A percentile compares a stretch with the other conserved stretches of the same genome.
These are phyloP conservation scores for Vachellia collinsii DNA, from an alignment of 306 rosid species.

Conservation along the genomic window DNA sequence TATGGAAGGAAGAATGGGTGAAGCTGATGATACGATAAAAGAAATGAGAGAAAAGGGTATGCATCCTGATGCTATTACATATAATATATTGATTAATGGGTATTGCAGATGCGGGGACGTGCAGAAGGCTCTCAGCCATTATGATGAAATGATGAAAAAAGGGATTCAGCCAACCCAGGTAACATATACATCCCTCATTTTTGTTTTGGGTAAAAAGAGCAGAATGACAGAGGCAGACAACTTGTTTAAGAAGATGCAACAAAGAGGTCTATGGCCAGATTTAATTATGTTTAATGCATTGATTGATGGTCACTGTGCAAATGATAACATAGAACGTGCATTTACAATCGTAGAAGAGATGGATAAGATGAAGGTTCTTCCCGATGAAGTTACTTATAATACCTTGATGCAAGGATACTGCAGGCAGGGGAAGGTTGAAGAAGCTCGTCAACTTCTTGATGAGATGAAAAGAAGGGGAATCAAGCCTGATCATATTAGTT, in stretches of 20 bases:
- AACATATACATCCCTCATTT: not conserved
- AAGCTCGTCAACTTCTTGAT: slow-evolving; percentile 3
- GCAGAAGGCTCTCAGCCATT: not conserved
- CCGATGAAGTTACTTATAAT: slow-evolving; percentile 1
- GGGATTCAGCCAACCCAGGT: not conserved
- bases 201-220: not conserved
- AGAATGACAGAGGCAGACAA: not conserved
- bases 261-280: not conserved
- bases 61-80: not conserved
- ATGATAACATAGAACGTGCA: not conserved
- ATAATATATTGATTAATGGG: slow-evolving; percentile 2
- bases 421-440: not conserved
- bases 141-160: slow-evolving; percentile 4
- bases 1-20: slow-evolving; percentile 1
- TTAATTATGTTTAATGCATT: not conserved
- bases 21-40: not conserved
- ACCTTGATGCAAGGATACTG: not conserved
- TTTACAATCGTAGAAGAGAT: not conserved
- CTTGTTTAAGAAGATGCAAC: not conserved
- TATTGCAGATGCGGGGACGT: not conserved
- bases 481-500: slow-evolving; percentile 1
- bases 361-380: slow-evolving; percentile 2
- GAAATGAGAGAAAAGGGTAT: not conserved
- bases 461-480: not conserved
- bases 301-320: not conserved